Base-by-base conservation (phyloP, 2,329 filamentous ascomycete genomes). In the Seiridium unicorne region DNA sequence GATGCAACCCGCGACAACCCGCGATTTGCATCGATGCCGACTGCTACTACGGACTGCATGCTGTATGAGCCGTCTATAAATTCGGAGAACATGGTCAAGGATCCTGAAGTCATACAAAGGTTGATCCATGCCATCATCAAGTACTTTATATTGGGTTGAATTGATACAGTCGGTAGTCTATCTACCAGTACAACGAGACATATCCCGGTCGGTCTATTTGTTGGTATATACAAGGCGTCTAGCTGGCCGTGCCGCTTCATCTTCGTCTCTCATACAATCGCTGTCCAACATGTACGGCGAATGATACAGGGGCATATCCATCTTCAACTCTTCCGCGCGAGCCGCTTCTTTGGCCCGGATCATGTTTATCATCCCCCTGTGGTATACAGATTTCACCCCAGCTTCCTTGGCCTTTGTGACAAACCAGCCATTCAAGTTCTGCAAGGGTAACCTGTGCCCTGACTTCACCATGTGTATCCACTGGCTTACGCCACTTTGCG, bases 341-440 rank as follows among this genome's bases (percentile, higher is more conserved):
- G 73, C 67, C 40, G 67, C 65, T 5, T 82, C 76, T 77, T 90
- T 94, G 32, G 87, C 90, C 69, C 90, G 87, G 54, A 97, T 87
- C 76, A 93, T 76, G 57, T 88, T 80, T 72, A 89, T 78, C 47
- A 96, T 78, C 79, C 91, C 83, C 67, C 88, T 87, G 70, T 96
- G 95, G 62, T 89, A 79, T 9, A 86, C 84, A 68, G 88, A 88
- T 55, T 84, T 79, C n/a, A 97, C 79, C 1, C 91, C 91, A 62
- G 93, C 68, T 70, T 91, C 84, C 66, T 85, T 82, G 0, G 90
- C 95, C 46, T 89, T 84, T 55, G 79, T 82, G 38, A 96, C 81
- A 61, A 99, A 89, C 76, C 94, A 99, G 0, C 93, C 94, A 72
- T 96, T 97, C 66, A 94, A 84, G 69, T 89, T 96, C 51, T 93